Conservation (phyloP, 108 stramenopile genomes). For the Asterionellopsis glacialis region DNA sequence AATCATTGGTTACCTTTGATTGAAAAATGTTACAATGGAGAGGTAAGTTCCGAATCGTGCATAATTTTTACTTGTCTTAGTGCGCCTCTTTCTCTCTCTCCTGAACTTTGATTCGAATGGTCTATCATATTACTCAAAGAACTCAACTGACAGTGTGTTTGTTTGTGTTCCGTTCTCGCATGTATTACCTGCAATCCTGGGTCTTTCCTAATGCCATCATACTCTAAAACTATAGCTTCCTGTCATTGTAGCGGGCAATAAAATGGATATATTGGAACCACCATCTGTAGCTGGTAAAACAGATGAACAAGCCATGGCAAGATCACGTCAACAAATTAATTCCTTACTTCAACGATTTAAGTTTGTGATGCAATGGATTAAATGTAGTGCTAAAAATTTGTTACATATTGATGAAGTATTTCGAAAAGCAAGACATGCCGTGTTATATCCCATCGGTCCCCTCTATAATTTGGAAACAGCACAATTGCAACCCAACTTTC, state of each 20-base stretch:
- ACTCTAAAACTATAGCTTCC: conserved; percentile 38
- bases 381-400: conserved; percentile 77
- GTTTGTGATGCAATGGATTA: conserved; percentile 81
- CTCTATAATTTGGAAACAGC: conserved; percentile 70
- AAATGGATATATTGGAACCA: conserved; percentile 56
- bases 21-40: conserved; percentile 70
- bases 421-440: conserved; percentile 69
- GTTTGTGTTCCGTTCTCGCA: too few species aligned
- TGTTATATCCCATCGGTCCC: conserved; percentile 65
- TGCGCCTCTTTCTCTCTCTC: background rate
- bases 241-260: conserved; percentile 81
- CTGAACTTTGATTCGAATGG: background rate
- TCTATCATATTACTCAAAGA: background rate
- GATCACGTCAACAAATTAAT: conserved; percentile 76
- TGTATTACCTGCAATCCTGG: too few species aligned
- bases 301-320: conserved; percentile 38
- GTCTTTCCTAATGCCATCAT: too few species aligned
- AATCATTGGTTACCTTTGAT: conserved; percentile 81
- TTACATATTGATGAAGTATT: conserved; percentile 75
- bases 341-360: conserved; percentile 69
- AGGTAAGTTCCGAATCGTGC: too few species aligned
- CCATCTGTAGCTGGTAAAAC: conserved; percentile 6
- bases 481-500: conserved; percentile 45
- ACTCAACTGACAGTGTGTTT: too few species aligned
- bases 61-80: background rate